Percentiles rank a stretch among this genome's conserved stretches.
Evolutionary conservation across 2,329 filamentous ascomycete species (phyloP).

Genomic region (Colletotrichum musicola): DNA sequence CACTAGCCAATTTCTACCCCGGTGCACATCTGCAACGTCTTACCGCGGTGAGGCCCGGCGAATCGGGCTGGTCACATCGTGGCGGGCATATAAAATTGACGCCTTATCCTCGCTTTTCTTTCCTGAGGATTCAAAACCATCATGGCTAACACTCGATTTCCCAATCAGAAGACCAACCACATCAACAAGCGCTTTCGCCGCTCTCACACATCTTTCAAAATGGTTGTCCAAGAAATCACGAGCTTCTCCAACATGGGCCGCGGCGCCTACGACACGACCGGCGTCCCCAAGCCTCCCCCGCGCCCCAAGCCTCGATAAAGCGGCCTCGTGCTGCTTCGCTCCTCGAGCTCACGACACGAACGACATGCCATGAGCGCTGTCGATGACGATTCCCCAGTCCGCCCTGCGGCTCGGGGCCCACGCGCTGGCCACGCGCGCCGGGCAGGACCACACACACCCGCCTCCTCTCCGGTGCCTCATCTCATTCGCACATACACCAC

Average conservation of each 20-base stretch:
- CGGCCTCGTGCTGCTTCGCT: not conserved
- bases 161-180: constrained; percentile 7
- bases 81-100: constrained; percentile 42
- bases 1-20: constrained; percentile 34
- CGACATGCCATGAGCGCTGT: constrained; percentile 26
- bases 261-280: constrained; percentile 66
- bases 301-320: constrained; percentile 55
- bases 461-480: constrained; percentile 22
- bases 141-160: constrained; percentile 36
- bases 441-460: constrained; percentile 35
- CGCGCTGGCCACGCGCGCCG: constrained; percentile 40
- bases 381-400: not conserved
- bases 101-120: constrained; percentile 40
- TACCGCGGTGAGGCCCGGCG: constrained; percentile 12
- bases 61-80: constrained; percentile 43
- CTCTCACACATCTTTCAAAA: constrained; percentile 42
- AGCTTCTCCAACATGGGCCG: constrained; percentile 61
- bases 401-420: constrained; percentile 34
- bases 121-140: constrained; percentile 23
- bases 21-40: constrained; percentile 21
- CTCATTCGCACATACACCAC: constrained; percentile 30
- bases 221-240: constrained; percentile 50
- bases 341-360: not conserved
- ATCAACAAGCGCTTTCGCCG: constrained; percentile 4
- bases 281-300: constrained; percentile 61